phyloP scores from a whole-genome alignment of 305 asterid genomes.

The Fraxinus ornus region DNA sequence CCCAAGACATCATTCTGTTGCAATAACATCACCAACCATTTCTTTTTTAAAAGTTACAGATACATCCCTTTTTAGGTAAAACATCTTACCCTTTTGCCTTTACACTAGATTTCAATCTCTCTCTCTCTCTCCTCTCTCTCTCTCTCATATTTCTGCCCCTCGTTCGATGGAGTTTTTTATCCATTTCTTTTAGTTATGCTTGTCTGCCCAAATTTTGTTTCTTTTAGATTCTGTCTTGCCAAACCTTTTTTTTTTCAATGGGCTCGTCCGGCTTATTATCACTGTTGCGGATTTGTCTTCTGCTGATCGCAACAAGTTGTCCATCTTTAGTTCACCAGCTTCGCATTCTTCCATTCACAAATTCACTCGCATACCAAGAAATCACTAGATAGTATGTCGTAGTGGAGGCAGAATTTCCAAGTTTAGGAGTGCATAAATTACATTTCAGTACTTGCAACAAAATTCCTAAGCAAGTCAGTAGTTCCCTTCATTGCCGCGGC shows the following conservation, averaged over 20 bases:
- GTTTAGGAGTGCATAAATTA: neutral
- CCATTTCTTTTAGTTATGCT: neutral
- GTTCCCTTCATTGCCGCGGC: neutral
- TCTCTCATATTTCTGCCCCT: neutral
- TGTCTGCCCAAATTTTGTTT: neutral
- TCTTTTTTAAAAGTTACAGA: neutral
- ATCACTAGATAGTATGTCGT: neutral
- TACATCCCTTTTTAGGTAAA: neutral
- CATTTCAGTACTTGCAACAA: neutral
- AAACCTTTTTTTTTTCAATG: neutral
- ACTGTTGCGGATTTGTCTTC: neutral
- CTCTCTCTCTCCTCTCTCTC: neutral
- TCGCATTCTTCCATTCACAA: neutral
- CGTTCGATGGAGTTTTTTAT: neutral
- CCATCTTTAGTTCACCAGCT: neutral
- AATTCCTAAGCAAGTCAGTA: neutral
- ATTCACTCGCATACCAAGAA: neutral
- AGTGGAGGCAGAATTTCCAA: neutral
- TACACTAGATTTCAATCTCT: neutral
- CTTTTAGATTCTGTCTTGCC: neutral
- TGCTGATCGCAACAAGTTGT: neutral
- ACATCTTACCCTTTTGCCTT: neutral
- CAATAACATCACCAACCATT: neutral
- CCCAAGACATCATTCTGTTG: neutral
- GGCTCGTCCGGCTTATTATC: neutral